Evolutionary conservation across 2,329 filamentous ascomycete species (phyloP).

Genomic region (Trichophyton benhamiae): DNA sequence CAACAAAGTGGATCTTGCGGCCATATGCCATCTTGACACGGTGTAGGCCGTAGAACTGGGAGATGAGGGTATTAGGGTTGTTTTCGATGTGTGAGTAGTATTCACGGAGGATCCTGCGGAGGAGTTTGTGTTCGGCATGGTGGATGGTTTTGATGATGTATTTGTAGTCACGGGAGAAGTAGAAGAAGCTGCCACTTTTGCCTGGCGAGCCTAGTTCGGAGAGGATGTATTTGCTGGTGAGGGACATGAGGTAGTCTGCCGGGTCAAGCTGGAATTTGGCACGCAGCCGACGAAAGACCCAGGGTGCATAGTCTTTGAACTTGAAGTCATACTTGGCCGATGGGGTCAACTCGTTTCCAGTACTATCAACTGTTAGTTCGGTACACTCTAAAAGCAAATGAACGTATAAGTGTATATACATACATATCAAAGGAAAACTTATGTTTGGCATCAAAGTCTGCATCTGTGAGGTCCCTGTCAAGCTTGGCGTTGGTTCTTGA

Average conservation of each 20-base stretch:
- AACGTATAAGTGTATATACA: constrained; percentile 26
- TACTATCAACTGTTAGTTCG: constrained; percentile 43
- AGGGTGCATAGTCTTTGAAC: constrained; percentile 99
- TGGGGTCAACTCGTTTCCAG: constrained; percentile 90
- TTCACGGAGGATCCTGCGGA: constrained; percentile 51
- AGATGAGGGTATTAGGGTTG: constrained; percentile 92
- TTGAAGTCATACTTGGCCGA: constrained; percentile 99
- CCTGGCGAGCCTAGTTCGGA: constrained; percentile 94
- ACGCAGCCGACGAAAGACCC: constrained; percentile 91
- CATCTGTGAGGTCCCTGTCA: constrained; percentile 76
- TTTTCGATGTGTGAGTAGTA: constrained; percentile 88
- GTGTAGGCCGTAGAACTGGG: constrained; percentile 94
- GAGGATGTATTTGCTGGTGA: constrained; percentile 96
- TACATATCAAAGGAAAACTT: constrained; percentile 99
- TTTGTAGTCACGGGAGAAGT: constrained; percentile 98
- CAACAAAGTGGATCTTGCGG: constrained; percentile 96
- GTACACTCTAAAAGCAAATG: no score
- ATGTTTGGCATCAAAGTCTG: constrained; percentile 85
- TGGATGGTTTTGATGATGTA: constrained; percentile 99
- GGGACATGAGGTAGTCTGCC: constrained; percentile 93
- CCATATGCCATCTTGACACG: constrained; percentile 97
- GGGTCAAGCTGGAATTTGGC: constrained; percentile 82
- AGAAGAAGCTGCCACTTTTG: constrained; percentile 98
- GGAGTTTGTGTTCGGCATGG: constrained; percentile 57
- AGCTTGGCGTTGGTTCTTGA: constrained; percentile 95